Conservation (phyloP, 2,329 filamentous ascomycete genomes). For the Sarocladiaceae sp. region DNA sequence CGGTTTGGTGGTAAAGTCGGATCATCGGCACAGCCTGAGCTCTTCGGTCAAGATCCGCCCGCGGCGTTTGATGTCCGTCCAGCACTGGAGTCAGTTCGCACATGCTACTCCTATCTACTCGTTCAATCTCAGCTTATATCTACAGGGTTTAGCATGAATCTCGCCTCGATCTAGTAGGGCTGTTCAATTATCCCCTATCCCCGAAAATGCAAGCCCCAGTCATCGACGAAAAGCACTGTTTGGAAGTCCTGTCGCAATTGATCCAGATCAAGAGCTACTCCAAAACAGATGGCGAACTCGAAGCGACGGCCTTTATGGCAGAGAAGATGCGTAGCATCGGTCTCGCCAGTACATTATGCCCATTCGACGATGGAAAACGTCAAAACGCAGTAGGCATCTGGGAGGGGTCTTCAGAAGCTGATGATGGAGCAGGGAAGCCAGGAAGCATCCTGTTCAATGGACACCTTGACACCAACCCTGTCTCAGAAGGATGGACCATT, state of each 20-base stretch:
- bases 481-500: constrained; percentile 22
- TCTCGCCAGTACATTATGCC: constrained; percentile 16
- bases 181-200: not conserved
- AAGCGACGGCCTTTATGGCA: constrained; percentile 17
- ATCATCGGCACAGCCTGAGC: not conserved
- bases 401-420: constrained; percentile 9
- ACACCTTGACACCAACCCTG: constrained; percentile 23
- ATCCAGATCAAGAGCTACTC: constrained; percentile 23
- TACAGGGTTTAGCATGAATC: not conserved
- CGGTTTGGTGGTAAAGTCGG: not conserved
- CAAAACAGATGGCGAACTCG: constrained; percentile 21
- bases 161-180: not conserved
- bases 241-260: constrained; percentile 17
- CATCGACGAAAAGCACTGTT: constrained; percentile 18
- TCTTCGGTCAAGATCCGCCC: not conserved
- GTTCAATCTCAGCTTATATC: too few species aligned
- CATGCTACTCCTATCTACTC: not conserved
- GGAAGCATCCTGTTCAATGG: constrained; percentile 21
- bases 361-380: constrained; percentile 17
- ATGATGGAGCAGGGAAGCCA: not conserved
- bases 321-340: constrained; percentile 16
- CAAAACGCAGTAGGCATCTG: constrained; percentile 20
- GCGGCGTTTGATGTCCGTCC: not conserved
- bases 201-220: constrained; percentile 10
- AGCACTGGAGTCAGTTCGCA: not conserved